Base-by-base conservation (phyloP, 2,329 filamentous ascomycete genomes). In the Camptophora hylomeconis region DNA sequence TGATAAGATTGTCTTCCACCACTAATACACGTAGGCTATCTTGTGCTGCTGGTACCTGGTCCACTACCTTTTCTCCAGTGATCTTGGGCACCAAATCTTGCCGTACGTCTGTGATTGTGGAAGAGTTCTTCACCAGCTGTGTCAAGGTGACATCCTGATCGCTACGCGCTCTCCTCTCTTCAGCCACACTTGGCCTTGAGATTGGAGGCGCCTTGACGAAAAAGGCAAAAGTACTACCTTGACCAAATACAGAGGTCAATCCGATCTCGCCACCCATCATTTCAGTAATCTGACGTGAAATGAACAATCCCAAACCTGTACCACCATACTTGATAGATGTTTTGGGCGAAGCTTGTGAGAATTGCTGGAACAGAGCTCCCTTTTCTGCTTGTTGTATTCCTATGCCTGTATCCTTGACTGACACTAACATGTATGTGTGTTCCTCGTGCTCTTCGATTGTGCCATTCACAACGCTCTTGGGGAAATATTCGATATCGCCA, bases 271-370 rank as follows among this genome's bases (percentile, higher is more conserved):
- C 80, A 11, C 79, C 78, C 48, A 84, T 79, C 9, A 86, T 57
- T 47, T 87, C 80, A 0, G 78, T 80, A 10, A 87, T 62, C 30
- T 80, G 70, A 13, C 78, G 67, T 21, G 74, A 80, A 39, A 87
- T 84, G 50, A 84, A 86, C 0, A 87, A 58, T 0, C 80, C 80
- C 2, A 87, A 62, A 0, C 80, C 80, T 0, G 74, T 80, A 0
- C 80, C 80, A 14, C 80, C 80, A 40, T 86, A 84, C 42, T 81
- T 71, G 7, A 81, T 72, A 39, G 83, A 78, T 1, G 78, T 84
- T 26, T 70, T 69, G 2, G 77, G 75, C 10, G 71, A 80, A 1
- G 78, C 77, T 51, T 87, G 80, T 6, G 76, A 74, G 49, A 87
- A 87, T 12, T 79, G 69, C 40, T 82, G 71, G 51, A 87, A 87